Evolutionary conservation across 176 grass and related monocot species (phyloP), one percentile per base, ranked within the genome.

Genomic region (Thalia dealbata): DNA sequence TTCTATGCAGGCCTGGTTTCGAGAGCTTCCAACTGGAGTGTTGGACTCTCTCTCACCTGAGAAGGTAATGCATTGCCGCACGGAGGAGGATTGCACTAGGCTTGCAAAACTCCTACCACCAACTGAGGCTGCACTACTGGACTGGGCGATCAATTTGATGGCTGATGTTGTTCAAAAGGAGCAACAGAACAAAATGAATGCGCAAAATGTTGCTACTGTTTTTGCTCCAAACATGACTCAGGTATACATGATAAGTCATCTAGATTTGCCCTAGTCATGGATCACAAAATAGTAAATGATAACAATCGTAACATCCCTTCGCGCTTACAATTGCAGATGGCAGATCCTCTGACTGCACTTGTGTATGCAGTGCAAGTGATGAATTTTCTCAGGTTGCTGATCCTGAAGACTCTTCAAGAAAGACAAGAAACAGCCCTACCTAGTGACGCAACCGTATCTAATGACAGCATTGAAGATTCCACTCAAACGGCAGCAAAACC

Each of bases 351-450:
- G 68, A 96, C 87, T 60, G 91, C 87, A 81, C 64, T 91, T 19
- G 86, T 96, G 91, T 90, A 96, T 67, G 91, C 91, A 21, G 91
- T 96, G 26, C 91, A 96, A 91, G 91, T 90, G 80, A 96, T 91
- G 91, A 91, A 96, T 67, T 91, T 96, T 70, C 91, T 96, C 29
- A 91, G 87, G 76, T 83, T 86, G 82, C 68, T 96, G 11, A 90
- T 96, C 60, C 75, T 88, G 26, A 96, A 88, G 74, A 79, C 82
- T 24, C 81, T 96, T 35, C 86, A 88, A 77, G 91, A 84, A 24
- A 96, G 91, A 76, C 73, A 79, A 77, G 80, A 85, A 55, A 8
- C 28, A 26, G 68, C 61, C 32, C 38, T 41, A 52, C 26, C 52
- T 9, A 19, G 48, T 35, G 15, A 50, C 13, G 50, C n/a, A 21